Evolutionary conservation across 345 rosid genomes (phyloP).

Genomic region (Turnera subulata): DNA sequence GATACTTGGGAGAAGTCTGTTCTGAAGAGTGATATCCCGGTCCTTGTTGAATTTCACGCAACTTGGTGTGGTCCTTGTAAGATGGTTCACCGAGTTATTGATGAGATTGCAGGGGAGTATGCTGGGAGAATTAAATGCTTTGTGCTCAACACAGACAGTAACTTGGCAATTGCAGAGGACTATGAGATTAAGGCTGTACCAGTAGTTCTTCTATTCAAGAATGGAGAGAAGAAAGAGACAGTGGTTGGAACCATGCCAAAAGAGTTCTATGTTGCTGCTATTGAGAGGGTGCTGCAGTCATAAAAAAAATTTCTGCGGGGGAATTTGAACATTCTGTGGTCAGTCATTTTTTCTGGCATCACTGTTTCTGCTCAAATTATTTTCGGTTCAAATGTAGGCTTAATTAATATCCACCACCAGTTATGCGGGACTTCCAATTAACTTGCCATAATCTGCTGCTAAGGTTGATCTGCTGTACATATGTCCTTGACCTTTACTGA

Average conservation of each 20-base stretch:
- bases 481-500: no score
- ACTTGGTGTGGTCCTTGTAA: constrained; percentile 72
- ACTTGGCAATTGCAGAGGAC: constrained; percentile 62
- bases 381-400: no score
- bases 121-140: constrained; percentile 66
- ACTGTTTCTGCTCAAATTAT: no score
- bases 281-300: constrained; percentile 69
- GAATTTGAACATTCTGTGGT: no score
- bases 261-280: constrained; percentile 81
- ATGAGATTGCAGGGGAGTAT: constrained; percentile 79
- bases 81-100: constrained; percentile 59
- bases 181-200: constrained; percentile 89
- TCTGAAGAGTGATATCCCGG: constrained; percentile 59
- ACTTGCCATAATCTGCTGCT: no score
- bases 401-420: no score
- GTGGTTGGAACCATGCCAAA: constrained; percentile 95
- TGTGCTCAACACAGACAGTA: constrained; percentile 65
- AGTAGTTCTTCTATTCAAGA: constrained; percentile 81
- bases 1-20: constrained; percentile 64
- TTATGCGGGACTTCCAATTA: no score
- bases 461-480: no score
- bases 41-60: constrained; percentile 84
- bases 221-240: constrained; percentile 68
- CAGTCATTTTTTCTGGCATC: no score
- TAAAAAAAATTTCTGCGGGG: constrained; percentile 20